These are phyloP conservation scores for Scleroderma bovista DNA, from an alignment of 768 basidiomycete genomes.

Conservation along the genomic window DNA sequence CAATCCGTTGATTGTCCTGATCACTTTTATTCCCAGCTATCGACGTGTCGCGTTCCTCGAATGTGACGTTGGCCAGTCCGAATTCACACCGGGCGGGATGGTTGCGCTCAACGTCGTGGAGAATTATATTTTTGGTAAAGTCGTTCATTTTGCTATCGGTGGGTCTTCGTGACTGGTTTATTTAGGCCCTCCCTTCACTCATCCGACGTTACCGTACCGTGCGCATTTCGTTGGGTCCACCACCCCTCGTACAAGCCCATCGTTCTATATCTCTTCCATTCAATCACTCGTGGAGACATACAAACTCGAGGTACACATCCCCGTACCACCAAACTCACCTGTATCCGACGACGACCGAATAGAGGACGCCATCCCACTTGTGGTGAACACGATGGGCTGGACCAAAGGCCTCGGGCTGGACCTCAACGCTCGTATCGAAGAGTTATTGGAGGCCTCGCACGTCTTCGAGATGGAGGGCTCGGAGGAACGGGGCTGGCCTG, in stretches of 20 bases:
- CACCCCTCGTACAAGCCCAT: constrained; percentile 72
- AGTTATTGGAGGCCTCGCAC: constrained; percentile 48
- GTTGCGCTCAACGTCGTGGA: constrained; percentile 75
- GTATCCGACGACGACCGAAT: constrained; percentile 35
- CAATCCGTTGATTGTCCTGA: neutral
- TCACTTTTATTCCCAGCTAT: constrained; percentile 41
- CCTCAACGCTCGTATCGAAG: constrained; percentile 65
- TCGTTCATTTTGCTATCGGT: neutral
- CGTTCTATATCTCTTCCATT: constrained; percentile 68
- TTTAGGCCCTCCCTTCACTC: constrained; percentile 84
- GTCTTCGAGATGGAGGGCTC: constrained; percentile 17
- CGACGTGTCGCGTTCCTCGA: constrained; percentile 85
- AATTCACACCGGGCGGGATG: constrained; percentile 85
- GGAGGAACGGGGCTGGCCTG: constrained; percentile 20
- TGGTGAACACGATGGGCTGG: constrained; percentile 98
- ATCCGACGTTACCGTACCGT: constrained; percentile 60
- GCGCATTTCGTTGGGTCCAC: constrained; percentile 82
- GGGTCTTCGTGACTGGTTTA: neutral
- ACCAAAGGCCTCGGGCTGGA: constrained; percentile 88
- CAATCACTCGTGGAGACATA: constrained; percentile 62
- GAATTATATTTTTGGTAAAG: constrained; percentile 61
- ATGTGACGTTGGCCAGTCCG: constrained; percentile 90
- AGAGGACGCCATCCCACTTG: constrained; percentile 63
- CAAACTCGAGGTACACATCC: constrained; percentile 60
- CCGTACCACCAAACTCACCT: constrained; percentile 26